Evolutionary conservation across 169 alveolate species (phyloP).

Genomic region (Perkinsus olseni): DNA sequence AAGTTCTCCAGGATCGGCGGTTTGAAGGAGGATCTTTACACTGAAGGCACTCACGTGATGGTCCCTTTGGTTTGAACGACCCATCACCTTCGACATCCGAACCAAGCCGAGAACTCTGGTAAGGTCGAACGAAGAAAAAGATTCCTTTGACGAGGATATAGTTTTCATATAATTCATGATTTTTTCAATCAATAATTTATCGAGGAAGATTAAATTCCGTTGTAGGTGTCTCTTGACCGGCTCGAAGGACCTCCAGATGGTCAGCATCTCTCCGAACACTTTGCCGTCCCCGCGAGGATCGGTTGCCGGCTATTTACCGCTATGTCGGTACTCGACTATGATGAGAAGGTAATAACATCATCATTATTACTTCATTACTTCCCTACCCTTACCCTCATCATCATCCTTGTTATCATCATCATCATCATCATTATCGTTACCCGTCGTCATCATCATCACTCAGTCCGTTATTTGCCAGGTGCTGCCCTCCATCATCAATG

Average conservation of each 20-base stretch:
- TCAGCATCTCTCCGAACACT: constrained; percentile 79
- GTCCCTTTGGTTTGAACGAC: constrained; percentile 90
- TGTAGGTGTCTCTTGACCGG: not conserved
- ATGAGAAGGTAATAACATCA: constrained; percentile 70
- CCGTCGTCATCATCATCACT: too few relatives aligned
- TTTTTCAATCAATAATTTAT: not conserved
- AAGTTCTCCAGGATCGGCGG: constrained; percentile 73
- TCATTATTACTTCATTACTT: too few relatives aligned
- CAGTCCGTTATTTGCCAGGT: too few relatives aligned
- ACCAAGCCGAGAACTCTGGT: constrained; percentile 81
- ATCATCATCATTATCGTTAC: too few relatives aligned
- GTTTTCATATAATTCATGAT: too few relatives aligned
- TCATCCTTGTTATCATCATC: too few relatives aligned
- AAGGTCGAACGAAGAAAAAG: too few relatives aligned
- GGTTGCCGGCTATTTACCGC: constrained; percentile 42
- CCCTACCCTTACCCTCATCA: too few relatives aligned
- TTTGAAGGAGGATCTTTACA: constrained; percentile 50
- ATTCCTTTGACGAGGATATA: too few relatives aligned
- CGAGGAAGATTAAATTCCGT: not conserved
- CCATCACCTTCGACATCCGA: constrained; percentile 84
- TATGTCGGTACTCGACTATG: constrained; percentile 83
- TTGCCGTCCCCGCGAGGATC: constrained; percentile 38
- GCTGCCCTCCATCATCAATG: constrained; percentile 92
- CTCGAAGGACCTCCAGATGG: constrained; percentile 78
- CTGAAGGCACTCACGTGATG: constrained; percentile 92